A percentile compares a stretch with the other conserved stretches of the same genome.
These are phyloP conservation scores for Solanum ossicruentum DNA, from an alignment of 257 asterid genomes.

Conservation along the genomic window DNA sequence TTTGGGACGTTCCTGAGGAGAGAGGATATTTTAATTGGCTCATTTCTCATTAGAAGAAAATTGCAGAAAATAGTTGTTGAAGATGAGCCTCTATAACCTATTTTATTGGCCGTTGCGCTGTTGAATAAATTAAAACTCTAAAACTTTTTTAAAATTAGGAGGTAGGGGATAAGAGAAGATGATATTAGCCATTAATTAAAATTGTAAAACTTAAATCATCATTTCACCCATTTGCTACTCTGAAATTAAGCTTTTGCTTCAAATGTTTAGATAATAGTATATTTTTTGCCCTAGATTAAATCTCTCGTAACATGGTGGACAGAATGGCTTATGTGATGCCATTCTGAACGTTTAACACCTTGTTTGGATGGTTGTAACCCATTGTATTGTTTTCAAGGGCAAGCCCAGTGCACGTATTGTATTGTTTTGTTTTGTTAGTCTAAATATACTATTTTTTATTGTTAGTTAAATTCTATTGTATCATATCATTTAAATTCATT, in stretches of 20 bases:
- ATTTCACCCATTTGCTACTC: neutral
- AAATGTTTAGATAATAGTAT: neutral
- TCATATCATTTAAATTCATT: too few species aligned
- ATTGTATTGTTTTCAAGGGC: too few species aligned
- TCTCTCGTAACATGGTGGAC: too few species aligned
- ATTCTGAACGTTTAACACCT: too few species aligned
- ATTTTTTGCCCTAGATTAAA: too few species aligned
- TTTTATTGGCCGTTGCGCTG: neutral
- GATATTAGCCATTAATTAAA: neutral
- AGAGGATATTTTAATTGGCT: neutral
- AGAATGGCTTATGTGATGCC: too few species aligned
- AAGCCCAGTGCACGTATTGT: too few species aligned
- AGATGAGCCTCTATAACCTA: neutral
- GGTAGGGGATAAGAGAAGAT: neutral
- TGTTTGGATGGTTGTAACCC: too few species aligned
- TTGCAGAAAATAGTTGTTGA: neutral
- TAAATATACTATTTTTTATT: too few species aligned
- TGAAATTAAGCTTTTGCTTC: neutral
- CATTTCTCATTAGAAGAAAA: neutral
- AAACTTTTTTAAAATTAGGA: neutral
- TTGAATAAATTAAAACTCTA: neutral
- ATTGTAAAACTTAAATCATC: neutral
- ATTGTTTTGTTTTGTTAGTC: too few species aligned
- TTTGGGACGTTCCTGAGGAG: neutral
- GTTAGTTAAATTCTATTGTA: too few species aligned